Conservation (phyloP, 352 stramenopile genomes). For the Phytophthora palmivora region DNA sequence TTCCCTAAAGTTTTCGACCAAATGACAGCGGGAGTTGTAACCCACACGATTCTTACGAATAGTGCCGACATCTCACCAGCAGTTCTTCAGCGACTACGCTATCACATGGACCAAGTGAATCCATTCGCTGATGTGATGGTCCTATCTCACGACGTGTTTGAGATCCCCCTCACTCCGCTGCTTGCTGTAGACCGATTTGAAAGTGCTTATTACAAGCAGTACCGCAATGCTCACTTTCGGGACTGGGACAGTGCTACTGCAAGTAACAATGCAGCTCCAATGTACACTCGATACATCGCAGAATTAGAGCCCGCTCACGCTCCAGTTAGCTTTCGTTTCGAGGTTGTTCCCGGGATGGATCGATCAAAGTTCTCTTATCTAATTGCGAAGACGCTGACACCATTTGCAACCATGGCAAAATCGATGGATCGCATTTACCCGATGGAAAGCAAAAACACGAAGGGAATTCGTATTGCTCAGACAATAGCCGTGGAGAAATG, state of each 20-base stretch:
- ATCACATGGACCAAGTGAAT: constrained; percentile 71
- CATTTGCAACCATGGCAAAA: constrained; percentile 55
- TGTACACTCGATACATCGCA: constrained; percentile 33
- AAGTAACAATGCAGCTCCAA: constrained; percentile 1
- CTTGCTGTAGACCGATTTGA: constrained; percentile 68
- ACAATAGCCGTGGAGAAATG: constrained; percentile 50
- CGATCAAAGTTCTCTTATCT: constrained; percentile 61
- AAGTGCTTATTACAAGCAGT: constrained; percentile 59
- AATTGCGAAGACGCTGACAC: constrained; percentile 53
- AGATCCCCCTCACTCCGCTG: constrained; percentile 59
- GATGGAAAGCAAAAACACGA: constrained; percentile 36
- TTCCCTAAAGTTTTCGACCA: constrained; percentile 80
- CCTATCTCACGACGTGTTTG: constrained; percentile 68
- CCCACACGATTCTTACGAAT: constrained; percentile 69
- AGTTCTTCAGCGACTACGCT: constrained; percentile 60
- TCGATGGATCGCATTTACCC: constrained; percentile 53
- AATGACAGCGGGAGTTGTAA: constrained; percentile 66
- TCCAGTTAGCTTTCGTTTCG: constrained; percentile 52
- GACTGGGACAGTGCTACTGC: constrained; percentile 41
- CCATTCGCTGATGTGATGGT: constrained; percentile 78
- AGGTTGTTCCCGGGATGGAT: constrained; percentile 59
- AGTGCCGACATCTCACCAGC: constrained; percentile 46
- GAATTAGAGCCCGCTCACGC: constrained; percentile 35
- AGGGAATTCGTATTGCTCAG: constrained; percentile 63
- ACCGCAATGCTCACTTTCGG: constrained; percentile 55